A percentile compares a stretch with the other conserved stretches of the same genome.
These are phyloP conservation scores for Macrophomina tecta DNA, from an alignment of 2,329 filamentous ascomycete species.

Conservation along the genomic window DNA sequence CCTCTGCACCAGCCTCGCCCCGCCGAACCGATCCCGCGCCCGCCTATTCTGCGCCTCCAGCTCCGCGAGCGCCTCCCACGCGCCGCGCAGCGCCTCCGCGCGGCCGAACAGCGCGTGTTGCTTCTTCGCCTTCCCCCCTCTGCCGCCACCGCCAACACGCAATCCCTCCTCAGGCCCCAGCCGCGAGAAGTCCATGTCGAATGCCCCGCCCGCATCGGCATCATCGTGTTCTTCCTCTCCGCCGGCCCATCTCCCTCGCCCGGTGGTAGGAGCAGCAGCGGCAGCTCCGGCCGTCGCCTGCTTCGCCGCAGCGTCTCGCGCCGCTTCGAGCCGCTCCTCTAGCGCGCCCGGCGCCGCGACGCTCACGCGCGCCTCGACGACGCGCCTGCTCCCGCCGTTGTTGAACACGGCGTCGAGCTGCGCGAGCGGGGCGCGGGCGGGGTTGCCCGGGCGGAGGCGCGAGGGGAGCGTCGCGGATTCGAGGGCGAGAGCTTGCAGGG, in stretches of 20 bases:
- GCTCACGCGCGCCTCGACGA: constrained; percentile 76
- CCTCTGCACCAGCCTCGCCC: constrained; percentile 45
- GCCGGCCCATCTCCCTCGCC: constrained; percentile 1
- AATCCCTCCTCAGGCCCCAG: not conserved
- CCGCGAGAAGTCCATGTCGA: constrained; percentile 26
- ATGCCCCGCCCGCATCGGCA: constrained; percentile 35
- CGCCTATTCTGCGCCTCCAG: constrained; percentile 36
- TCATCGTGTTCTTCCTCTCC: constrained; percentile 33
- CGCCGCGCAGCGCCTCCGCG: constrained; percentile 47
- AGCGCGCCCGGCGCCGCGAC: constrained; percentile 52
- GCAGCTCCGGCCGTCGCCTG: too few relatives aligned
- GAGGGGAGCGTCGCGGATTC: constrained; percentile 82
- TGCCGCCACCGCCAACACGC: not conserved
- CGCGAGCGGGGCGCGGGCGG: constrained; percentile 59
- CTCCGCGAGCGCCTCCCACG: constrained; percentile 43
- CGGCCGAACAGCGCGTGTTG: constrained; percentile 50
- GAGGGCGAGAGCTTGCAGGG: constrained; percentile 74
- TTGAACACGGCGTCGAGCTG: constrained; percentile 72
- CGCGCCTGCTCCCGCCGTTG: constrained; percentile 76
- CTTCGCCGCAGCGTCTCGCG: too few relatives aligned
- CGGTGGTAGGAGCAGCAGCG: constrained; percentile 32
- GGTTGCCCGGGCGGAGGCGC: constrained; percentile 61
- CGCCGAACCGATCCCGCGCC: constrained; percentile 42
- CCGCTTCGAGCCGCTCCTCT: constrained; percentile 33
- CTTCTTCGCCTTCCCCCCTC: constrained; percentile 28